A percentile compares a stretch with the other conserved stretches of the same genome.
These are phyloP conservation scores for Blastobotrys parvus DNA, from an alignment of 805 yeast genomes.

Conservation along the genomic window DNA sequence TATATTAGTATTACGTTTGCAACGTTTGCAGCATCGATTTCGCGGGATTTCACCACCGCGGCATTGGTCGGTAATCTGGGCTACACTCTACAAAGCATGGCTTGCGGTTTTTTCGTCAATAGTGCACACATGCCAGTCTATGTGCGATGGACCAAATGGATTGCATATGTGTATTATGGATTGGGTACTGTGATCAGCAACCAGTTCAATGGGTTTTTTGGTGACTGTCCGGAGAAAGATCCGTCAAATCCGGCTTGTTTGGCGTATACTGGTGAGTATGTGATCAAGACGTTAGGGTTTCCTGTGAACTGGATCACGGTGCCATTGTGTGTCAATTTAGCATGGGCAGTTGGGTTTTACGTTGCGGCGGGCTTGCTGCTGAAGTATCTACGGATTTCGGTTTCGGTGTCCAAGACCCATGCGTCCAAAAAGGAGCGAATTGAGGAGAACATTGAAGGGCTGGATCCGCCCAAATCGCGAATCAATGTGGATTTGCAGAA, in stretches of 20 bases:
- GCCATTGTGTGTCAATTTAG: slow-evolving; percentile 53
- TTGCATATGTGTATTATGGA: slow-evolving; percentile 70
- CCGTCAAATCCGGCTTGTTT: slow-evolving; percentile 36
- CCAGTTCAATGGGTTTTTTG: slow-evolving; percentile 53
- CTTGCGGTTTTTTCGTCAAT: slow-evolving; percentile 75
- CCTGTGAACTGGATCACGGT: slow-evolving; percentile 53
- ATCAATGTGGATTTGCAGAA: slow-evolving; percentile 22
- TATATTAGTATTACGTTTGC: slow-evolving; percentile 51
- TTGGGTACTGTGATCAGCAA: slow-evolving; percentile 62
- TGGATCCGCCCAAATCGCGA: slow-evolving; percentile 16
- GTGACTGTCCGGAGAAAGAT: slow-evolving; percentile 57
- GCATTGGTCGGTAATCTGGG: slow-evolving; percentile 53
- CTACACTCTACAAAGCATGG: slow-evolving; percentile 66
- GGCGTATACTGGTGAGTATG: slow-evolving; percentile 47
- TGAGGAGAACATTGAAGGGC: too few species aligned
- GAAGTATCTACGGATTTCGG: slow-evolving; percentile 41
- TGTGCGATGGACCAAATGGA: slow-evolving; percentile 75
- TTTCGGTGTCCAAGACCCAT: slow-evolving; percentile 38
- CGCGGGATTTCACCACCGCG: slow-evolving; percentile 55
- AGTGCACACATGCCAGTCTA: slow-evolving; percentile 71
- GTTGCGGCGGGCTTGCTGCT: slow-evolving; percentile 41
- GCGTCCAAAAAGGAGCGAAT: slow-evolving; percentile 9
- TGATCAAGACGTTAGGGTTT: slow-evolving; percentile 51
- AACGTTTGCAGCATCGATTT: slow-evolving; percentile 42
- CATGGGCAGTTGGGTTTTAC: slow-evolving; percentile 51